Conservation (phyloP, 2,329 filamentous ascomycete species). For the Ascochyta koolunga region DNA sequence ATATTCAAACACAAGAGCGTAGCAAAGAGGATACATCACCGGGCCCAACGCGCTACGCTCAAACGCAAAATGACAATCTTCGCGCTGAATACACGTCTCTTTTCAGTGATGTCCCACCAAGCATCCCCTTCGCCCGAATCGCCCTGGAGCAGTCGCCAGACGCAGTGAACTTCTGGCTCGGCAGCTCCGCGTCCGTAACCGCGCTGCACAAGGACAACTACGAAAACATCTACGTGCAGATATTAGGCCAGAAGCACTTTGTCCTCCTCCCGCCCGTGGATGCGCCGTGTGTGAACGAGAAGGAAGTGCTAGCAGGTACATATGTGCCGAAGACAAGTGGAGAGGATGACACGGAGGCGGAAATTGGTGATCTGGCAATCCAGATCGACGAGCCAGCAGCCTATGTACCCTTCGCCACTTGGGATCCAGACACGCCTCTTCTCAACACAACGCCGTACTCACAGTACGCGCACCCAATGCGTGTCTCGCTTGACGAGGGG, state of each 20-base stretch:
- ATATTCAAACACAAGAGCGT: conserved; percentile 50
- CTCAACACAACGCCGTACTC: conserved; percentile 62
- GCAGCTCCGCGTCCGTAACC: conserved; percentile 70
- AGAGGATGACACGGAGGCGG: conserved; percentile 19
- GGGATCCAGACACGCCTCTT: conserved; percentile 71
- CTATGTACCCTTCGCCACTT: conserved; percentile 70
- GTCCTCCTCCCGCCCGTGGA: conserved; percentile 74
- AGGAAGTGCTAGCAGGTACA: conserved; percentile 60
- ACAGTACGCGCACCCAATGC: conserved; percentile 62
- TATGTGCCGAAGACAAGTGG: conserved; percentile 53
- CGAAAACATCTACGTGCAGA: conserved; percentile 82
- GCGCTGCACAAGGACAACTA: conserved; percentile 83
- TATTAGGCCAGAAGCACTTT: conserved; percentile 76
- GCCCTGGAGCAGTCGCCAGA: conserved; percentile 71
- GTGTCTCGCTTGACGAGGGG: conserved; percentile 74
- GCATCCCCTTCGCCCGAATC: conserved; percentile 74
- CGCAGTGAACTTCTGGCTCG: conserved; percentile 84
- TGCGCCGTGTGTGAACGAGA: conserved; percentile 72
- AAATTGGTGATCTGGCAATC: conserved; percentile 33
- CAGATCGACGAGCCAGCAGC: conserved; percentile 46
- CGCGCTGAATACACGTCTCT: conserved; percentile 72
- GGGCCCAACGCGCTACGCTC: conserved; percentile 62
- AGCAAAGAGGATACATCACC: background rate
- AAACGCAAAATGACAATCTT: conserved; percentile 85
- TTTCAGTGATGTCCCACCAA: conserved; percentile 65